These are phyloP conservation scores for Diplotaxis tenuifolia DNA, from an alignment of 345 rosid species.

Conservation along the genomic window DNA sequence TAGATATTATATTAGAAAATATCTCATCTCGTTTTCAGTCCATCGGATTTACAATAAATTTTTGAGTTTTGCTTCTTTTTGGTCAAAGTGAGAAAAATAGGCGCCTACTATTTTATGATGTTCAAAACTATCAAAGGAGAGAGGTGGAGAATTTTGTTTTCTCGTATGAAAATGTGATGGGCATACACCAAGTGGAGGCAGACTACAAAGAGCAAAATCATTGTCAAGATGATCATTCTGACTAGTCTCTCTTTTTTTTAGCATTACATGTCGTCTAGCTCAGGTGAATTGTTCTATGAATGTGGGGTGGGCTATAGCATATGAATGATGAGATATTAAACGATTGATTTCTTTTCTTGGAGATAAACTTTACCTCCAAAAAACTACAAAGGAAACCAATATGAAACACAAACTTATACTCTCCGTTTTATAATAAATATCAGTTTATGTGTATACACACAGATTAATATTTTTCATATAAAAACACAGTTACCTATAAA, in stretches of 20 bases:
- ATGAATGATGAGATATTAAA: not conserved
- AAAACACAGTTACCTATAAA: too few relatives aligned
- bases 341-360: not conserved
- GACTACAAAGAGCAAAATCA: conserved; percentile 24
- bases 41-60: not conserved
- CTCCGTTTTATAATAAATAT: too few relatives aligned
- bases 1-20: not conserved
- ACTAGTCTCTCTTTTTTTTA: conserved; percentile 23
- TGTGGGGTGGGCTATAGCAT: not conserved
- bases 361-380: too few relatives aligned
- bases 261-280: conserved; percentile 19
- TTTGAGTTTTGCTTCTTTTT: not conserved
- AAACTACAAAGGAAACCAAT: too few relatives aligned
- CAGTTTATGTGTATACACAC: too few relatives aligned
- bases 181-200: not conserved
- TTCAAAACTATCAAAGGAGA: not conserved
- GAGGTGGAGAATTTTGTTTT: not conserved
- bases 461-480: too few relatives aligned
- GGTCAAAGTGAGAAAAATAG: not conserved
- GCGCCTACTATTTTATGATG: not conserved
- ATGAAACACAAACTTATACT: too few relatives aligned
- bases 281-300: conserved; percentile 23
- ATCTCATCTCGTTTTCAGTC: not conserved
- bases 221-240: conserved; percentile 26
- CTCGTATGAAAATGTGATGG: conserved; percentile 1